Conservation (phyloP, 257 asterid genomes). For the Solanum sitiens region DNA sequence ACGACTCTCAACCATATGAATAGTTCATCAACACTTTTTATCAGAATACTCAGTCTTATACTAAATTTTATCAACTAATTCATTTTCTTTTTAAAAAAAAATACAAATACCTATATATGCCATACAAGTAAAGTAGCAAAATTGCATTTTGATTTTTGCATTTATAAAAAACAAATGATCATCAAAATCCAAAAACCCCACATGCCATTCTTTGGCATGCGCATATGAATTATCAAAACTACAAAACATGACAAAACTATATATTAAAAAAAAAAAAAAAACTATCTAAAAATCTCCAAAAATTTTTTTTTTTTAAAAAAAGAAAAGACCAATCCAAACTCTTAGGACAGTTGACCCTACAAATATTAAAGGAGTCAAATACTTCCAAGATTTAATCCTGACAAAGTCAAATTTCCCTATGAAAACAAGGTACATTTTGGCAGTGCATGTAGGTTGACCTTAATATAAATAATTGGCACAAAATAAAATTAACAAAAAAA, state of each 20-base stretch:
- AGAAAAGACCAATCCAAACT: background rate
- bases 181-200: background rate
- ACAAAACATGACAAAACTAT: background rate
- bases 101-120: background rate
- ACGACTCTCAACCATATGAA: background rate
- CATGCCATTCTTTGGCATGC: slow-evolving; percentile 1
- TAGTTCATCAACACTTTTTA: background rate
- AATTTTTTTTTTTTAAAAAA: background rate
- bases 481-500: background rate
- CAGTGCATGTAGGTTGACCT: background rate
- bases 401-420: background rate
- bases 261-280: too few species aligned
- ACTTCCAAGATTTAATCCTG: background rate
- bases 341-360: background rate
- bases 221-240: background rate
- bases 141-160: background rate
- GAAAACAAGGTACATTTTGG: background rate
- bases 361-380: background rate
- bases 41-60: background rate
- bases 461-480: background rate
- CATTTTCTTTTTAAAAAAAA: background rate
- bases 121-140: background rate
- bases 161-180: background rate
- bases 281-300: background rate
- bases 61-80: background rate